phyloP scores from a whole-genome alignment of 371 early-diverging fungal species.

The Blastocladiella emersonii region DNA sequence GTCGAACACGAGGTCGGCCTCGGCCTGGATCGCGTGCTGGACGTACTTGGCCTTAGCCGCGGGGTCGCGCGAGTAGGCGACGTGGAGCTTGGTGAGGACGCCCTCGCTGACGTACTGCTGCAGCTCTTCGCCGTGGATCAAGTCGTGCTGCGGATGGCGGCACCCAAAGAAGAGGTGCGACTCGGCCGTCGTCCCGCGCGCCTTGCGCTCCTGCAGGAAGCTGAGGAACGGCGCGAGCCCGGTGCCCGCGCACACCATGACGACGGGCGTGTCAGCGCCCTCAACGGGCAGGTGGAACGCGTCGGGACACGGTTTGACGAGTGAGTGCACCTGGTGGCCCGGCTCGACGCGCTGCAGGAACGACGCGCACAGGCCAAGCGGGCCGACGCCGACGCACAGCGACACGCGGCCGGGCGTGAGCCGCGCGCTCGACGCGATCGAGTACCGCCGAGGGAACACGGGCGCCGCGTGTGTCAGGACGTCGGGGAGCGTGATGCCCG shows the following conservation, averaged over 20 bases:
- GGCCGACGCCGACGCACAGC: slow-evolving; percentile 8
- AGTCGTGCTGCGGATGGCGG: slow-evolving; percentile 13
- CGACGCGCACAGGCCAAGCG: slow-evolving; percentile 11
- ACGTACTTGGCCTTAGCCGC: neutral
- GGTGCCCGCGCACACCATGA: slow-evolving; percentile 18
- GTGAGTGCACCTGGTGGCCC: slow-evolving; percentile 3
- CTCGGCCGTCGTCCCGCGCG: slow-evolving; percentile 3
- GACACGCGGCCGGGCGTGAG: neutral
- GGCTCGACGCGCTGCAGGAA: slow-evolving; percentile 4
- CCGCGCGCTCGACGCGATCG: slow-evolving; percentile 13
- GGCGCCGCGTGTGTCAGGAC: slow-evolving; percentile 5
- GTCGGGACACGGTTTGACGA: slow-evolving; percentile 9
- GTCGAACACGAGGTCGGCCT: neutral
- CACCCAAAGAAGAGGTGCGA: slow-evolving; percentile 17
- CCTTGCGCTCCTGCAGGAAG: slow-evolving; percentile 14
- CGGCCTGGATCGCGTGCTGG: neutral
- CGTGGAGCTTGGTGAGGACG: neutral
- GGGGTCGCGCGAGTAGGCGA: neutral
- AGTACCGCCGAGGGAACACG: slow-evolving; percentile 15
- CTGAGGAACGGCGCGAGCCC: slow-evolving; percentile 17
- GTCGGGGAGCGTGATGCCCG: slow-evolving; percentile 8
- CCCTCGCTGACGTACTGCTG: neutral
- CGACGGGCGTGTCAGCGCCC: slow-evolving; percentile 6
- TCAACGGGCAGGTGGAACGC: slow-evolving; percentile 16
- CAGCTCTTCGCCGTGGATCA: slow-evolving; percentile 7